Evolutionary conservation across 2,329 filamentous ascomycete species (phyloP).

Genomic region (Teratosphaeria destructans): DNA sequence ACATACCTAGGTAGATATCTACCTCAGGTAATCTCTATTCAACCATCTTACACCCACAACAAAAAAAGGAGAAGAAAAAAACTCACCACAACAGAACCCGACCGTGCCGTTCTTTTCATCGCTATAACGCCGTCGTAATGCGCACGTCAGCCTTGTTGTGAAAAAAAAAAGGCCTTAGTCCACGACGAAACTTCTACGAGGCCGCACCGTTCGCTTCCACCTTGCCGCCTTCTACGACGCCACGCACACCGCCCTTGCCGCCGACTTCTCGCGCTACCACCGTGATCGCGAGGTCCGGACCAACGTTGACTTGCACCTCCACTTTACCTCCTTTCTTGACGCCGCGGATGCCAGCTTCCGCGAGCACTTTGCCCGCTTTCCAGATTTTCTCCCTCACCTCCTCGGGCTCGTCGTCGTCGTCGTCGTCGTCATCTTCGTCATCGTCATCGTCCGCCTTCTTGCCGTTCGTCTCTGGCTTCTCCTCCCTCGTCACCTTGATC

Average conservation of each 20-base stretch:
- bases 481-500: conserved; percentile 86
- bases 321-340: conserved; percentile 85
- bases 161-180: neutral
- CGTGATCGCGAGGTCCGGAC: conserved; percentile 66
- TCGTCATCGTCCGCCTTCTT: conserved; percentile 40
- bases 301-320: conserved; percentile 85
- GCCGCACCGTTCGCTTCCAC: conserved; percentile 11
- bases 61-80: neutral
- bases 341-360: conserved; percentile 72
- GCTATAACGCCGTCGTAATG: neutral
- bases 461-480: conserved; percentile 54
- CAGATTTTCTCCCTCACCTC: conserved; percentile 83
- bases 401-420: conserved; percentile 67
- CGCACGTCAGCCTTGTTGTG: neutral
- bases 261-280: conserved; percentile 79
- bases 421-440: conserved; percentile 46
- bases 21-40: neutral
- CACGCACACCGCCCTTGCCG: conserved; percentile 72
- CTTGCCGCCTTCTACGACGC: conserved; percentile 36
- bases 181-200: neutral
- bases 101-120: neutral
- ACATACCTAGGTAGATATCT: neutral
- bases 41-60: neutral
- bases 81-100: neutral
- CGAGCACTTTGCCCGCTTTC: conserved; percentile 74